These are phyloP conservation scores for Aspergillus pseudoglaucus DNA, from an alignment of 2,329 filamentous ascomycete species.

Conservation along the genomic window DNA sequence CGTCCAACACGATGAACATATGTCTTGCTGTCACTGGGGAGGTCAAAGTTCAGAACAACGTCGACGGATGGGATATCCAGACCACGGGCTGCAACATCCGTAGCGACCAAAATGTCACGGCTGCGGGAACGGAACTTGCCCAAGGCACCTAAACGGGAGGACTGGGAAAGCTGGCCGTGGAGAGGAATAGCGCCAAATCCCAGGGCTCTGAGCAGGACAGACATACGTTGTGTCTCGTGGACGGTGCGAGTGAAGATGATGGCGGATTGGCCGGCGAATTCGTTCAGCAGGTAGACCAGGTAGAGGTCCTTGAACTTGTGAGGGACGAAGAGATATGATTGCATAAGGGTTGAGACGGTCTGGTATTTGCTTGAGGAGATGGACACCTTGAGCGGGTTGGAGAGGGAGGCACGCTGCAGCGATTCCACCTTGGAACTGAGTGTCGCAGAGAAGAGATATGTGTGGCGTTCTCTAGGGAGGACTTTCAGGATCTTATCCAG, in stretches of 20 bases:
- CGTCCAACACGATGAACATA: conserved; percentile 87
- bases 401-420: conserved; percentile 79
- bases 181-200: conserved; percentile 88
- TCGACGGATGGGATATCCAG: conserved; percentile 91
- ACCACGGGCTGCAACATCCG: conserved; percentile 88
- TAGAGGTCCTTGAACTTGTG: conserved; percentile 85
- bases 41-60: conserved; percentile 76
- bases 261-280: conserved; percentile 74
- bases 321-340: conserved; percentile 80
- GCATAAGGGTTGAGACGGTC: conserved; percentile 80
- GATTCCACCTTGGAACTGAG: conserved; percentile 92
- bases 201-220: conserved; percentile 73
- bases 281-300: conserved; percentile 77
- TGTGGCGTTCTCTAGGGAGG: conserved; percentile 67
- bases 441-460: conserved; percentile 89
- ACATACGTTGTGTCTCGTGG: conserved; percentile 78
- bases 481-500: conserved; percentile 92
- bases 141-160: conserved; percentile 75
- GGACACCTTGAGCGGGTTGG: conserved; percentile 75
- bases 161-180: conserved; percentile 86
- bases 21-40: conserved; percentile 79
- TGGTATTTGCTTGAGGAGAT: conserved; percentile 81
- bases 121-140: conserved; percentile 79
- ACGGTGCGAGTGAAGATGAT: conserved; percentile 93
- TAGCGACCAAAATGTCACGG: conserved; percentile 81